Evolutionary conservation across 768 basidiomycete genomes (phyloP), one percentile per base, ranked within the genome.

Genomic region (Lentinula guzmanii): DNA sequence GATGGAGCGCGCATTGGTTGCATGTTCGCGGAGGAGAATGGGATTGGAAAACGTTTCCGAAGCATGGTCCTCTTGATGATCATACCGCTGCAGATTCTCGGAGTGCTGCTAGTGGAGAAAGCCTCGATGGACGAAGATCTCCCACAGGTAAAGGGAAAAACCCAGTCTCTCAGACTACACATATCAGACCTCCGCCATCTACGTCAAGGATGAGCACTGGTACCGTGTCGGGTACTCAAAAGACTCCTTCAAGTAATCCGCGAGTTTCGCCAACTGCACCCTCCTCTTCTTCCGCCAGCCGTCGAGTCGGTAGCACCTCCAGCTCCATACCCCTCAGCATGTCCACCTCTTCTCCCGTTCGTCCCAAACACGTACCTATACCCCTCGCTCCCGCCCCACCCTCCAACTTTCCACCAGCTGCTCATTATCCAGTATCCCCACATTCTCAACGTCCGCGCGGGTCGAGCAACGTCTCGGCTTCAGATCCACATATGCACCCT

Each of bases 401-500:
- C 5, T 70, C 69, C n/a, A 69, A 66, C 31, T 78, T 70, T 63
- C 46, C 75, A 3, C 55, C 76, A 18, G 66, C 74, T 4, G 58
- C 75, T 3, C 81, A 79, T 61, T 82, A 82, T 66, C 77, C 82
- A 1, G 68, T 79, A 16, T 83, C 82, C 28, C 78, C 83, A 34
- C 80, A 78, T 42, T 65, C 76, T 18, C 74, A 73, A 58, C 76
- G 82, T 56, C 73, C 75, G 21, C 74, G 73, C 50, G 65, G 72
- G 52, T 68, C 73, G 13, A 41, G 55, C 13, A 28, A 56, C 18
- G 24, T 41, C 9, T 28, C 55, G 13, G 24, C 16, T 10, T 74
- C 70, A 3, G 90, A 92, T 67, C 90, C 90, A 3, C 88, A 93
- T 70, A 72, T 80, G 0, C 90, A 91, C 66, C 90, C 90, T 9